Conservation (phyloP, 495 filamentous ascomycete genomes). For the Penicillium nucicola region DNA sequence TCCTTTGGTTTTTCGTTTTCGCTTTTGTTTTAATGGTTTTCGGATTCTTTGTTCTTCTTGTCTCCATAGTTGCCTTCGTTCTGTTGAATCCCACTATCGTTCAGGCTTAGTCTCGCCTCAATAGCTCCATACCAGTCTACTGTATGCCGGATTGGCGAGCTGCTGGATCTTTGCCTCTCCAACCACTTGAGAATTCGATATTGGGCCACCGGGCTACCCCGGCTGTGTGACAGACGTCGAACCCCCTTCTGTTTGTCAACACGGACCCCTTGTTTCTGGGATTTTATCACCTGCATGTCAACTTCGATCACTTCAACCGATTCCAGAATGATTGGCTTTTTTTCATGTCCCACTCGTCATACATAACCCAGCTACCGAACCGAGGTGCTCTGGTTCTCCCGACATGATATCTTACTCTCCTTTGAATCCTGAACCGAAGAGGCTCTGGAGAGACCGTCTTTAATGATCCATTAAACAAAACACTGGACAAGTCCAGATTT, state of each 20-base stretch:
- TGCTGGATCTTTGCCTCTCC: background rate
- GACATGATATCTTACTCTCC: background rate
- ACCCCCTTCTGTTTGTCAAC: constrained; percentile 13
- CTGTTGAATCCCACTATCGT: background rate
- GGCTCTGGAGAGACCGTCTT: background rate
- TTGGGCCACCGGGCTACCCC: constrained; percentile 21
- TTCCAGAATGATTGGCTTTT: constrained; percentile 4
- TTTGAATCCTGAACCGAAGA: background rate
- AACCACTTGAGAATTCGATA: constrained; percentile 13
- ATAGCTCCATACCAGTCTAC: constrained; percentile 7
- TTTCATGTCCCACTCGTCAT: background rate
- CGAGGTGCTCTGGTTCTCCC: background rate
- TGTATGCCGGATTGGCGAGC: constrained; percentile 4
- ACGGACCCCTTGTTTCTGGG: constrained; percentile 2
- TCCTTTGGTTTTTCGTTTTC: too few species aligned
- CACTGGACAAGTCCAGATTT: background rate
- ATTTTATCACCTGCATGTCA: constrained; percentile 13
- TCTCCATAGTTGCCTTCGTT: background rate
- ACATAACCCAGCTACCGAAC: constrained; percentile 7
- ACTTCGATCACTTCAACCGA: constrained; percentile 1
- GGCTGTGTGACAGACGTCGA: constrained; percentile 19
- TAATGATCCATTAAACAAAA: background rate
- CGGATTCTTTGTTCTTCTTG: too few species aligned
- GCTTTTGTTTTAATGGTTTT: too few species aligned
- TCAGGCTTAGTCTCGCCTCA: constrained; percentile 3